Evolutionary conservation across 768 basidiomycete genomes (phyloP), one percentile per base, ranked within the genome.

Genomic region (Lactarius deliciosus): DNA sequence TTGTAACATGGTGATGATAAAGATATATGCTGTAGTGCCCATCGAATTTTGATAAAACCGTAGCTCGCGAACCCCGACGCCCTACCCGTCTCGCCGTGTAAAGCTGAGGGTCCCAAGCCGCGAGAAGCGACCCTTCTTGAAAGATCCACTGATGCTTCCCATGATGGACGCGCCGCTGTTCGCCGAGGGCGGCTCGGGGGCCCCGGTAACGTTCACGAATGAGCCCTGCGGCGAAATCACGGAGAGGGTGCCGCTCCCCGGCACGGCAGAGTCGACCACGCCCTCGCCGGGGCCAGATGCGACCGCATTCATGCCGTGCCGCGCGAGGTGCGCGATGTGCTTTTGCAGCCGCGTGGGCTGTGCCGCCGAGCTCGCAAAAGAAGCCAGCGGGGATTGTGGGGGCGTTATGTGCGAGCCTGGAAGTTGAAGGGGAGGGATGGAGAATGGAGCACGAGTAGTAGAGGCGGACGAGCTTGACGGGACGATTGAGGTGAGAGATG

Each of bases 271-370:
- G 32, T 69, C 68, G 2, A 34, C 50, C 22, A 25, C 36, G 40
- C 57, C 77, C 54, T 91, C 91, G 4, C 85, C 86, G 43, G 90
- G 91, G 8, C 89, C 89, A 1, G 89, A 91, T 32, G 91, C 83
- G 6, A 94, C 87, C 1, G 89, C 91, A 55, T 86, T 88, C 76
- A 94, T 89, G 11, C 92, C 92, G 72, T 94, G 90, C 32, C 90
- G 83, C 20, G 92, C 86, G 7, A 94, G 81, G 69, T 93, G 88
- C 6, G 91, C 92, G 0, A 94, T 81, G 68, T 92, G 89, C 20
- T 89, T 82, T 70, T 93, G 91, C 22, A 94, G 79, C 2, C 89
- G 89, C 0, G 92, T 92, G 71, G 66, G 66, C 25, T 60, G 66
- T 45, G n/a, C 87, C 87, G 87, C 61, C 76, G 70, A 32, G 79